Evolutionary conservation across 2,329 filamentous ascomycete species (phyloP).

Genomic region (Cytospora mali): DNA sequence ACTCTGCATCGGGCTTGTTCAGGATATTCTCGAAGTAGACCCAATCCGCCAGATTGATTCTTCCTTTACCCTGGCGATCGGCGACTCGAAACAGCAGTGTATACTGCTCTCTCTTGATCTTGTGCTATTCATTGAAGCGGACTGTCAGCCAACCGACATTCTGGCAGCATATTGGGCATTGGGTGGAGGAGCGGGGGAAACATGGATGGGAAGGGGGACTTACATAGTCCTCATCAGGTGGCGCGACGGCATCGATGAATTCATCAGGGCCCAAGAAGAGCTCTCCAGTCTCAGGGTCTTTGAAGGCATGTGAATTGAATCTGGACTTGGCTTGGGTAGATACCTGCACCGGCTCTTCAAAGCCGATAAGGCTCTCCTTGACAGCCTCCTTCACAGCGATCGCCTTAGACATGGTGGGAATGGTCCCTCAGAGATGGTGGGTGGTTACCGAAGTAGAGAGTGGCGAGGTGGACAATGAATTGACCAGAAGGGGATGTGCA

Average conservation of each 20-base stretch:
- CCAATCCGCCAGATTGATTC: constrained; percentile 83
- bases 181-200: constrained; percentile 5
- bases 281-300: constrained; percentile 76
- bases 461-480: neutral
- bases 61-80: constrained; percentile 74
- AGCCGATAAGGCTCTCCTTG: constrained; percentile 78
- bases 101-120: constrained; percentile 96
- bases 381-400: constrained; percentile 67
- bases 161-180: neutral
- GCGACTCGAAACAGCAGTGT: constrained; percentile 90
- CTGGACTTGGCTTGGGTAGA: constrained; percentile 74
- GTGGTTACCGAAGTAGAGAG: neutral
- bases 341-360: constrained; percentile 59
- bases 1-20: constrained; percentile 92
- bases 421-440: constrained; percentile 1
- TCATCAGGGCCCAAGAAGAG: constrained; percentile 80
- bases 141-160: constrained; percentile 18
- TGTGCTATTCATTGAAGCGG: constrained; percentile 67
- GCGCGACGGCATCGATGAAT: constrained; percentile 89
- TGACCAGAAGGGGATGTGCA: neutral
- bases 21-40: constrained; percentile 92
- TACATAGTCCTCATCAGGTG: constrained; percentile 87
- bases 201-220: constrained; percentile 44
- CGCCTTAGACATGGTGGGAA: constrained; percentile 45
- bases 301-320: constrained; percentile 76